Base-by-base conservation (phyloP, 2,329 filamentous ascomycete genomes). In the Aspergillus luchuensis region DNA sequence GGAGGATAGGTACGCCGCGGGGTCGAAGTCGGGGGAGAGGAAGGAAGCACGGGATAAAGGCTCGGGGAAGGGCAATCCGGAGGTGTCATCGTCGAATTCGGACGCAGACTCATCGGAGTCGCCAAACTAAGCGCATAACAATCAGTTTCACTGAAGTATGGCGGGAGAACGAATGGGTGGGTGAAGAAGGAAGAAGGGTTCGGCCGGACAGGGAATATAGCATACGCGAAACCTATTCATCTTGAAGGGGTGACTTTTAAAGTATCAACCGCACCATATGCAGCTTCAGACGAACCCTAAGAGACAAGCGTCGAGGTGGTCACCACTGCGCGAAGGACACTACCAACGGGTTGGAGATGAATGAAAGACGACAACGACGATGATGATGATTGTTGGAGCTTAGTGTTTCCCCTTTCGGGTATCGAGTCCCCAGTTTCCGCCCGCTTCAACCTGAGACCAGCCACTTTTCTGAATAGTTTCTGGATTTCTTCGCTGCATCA, bases 41-140 rank as follows among this genome's bases (percentile, higher is more conserved):
- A 99, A 99, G 72, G 95, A 91, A 60, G 84, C 81, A 60, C 95
- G 90, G 1, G 91, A 86, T 15, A 99, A 87, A 3, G 93, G 92
- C 41, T 88, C 84, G 1, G 95, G 95, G 79, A 97, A 98, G 11
- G 95, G 95, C 5, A 98, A 87, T 19, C 88, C 87, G 64, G 80
- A 79, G 57, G 78, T 76, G 69, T 86, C 83, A 69, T 89, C 87
- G 69, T 91, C 86, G 69, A 87, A 67, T 61, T 79, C 78, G 52
- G 78, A 78, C 51, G 71, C 71, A 43, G 81, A 81, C 63, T 77
- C 80, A 57, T 81, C 79, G 53, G 78, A 78, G 67, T 78, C 75
- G 63, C 73, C 74, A 64, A 80, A 79, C 78, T 81, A 64, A 10
- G 54, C 62, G 54, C 19, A 30, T 30, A n/a, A 19, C 45, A 10